Base-by-base conservation (phyloP, 768 basidiomycete species). In the Porphyrellus cyaneotinctus region DNA sequence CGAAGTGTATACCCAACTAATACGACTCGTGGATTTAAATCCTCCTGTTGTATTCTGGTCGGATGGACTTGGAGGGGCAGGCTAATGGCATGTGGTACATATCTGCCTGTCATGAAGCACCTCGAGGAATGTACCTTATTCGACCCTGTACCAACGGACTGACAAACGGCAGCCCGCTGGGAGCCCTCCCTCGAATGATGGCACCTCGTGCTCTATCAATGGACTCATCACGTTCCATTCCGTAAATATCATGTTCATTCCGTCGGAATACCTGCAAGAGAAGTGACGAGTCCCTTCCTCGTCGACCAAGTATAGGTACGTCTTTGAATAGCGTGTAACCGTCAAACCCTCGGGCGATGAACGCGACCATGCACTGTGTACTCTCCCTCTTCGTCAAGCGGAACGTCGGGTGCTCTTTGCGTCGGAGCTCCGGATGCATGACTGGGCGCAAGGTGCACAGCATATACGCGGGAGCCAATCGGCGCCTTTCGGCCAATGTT, bases 131-230 rank as follows among this genome's bases (percentile, higher is more conserved):
- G 37, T 50, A 54, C 42, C 41, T 41, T 53, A 53, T 58, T 23
- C 51, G 63, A 32, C 53, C 63, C 46, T 56, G 54, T 6, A 49
- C 50, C 24, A 23, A 54, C 15, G 54, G 58, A 20, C 42, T 35
- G 42, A 48, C 42, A 1, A 51, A 47, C 3, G 47, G 50, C 14
- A 46, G n/a, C 15, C 48, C 46, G 5, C 22, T 28, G 11, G 28
- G n/a, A 22, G 47, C 28, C 28, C n/a, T 43, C 2, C 43, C 52
- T 4, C 48, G 20, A 8, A 38, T 20, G 33, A 47, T 57, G 48
- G 45, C 54, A 32, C 26, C 57, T 44, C 39, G 28, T 28, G 54
- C 49, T 31, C 52, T 56, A 42, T 53, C 50, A 22, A 54, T 28
- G n/a, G 39, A 46, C 20, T 15, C n/a, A n/a, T 14, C 47, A 3